Evolutionary conservation across 1,284 basidiomycete genomes (phyloP).

Genomic region (Sporisorium graminicola): DNA sequence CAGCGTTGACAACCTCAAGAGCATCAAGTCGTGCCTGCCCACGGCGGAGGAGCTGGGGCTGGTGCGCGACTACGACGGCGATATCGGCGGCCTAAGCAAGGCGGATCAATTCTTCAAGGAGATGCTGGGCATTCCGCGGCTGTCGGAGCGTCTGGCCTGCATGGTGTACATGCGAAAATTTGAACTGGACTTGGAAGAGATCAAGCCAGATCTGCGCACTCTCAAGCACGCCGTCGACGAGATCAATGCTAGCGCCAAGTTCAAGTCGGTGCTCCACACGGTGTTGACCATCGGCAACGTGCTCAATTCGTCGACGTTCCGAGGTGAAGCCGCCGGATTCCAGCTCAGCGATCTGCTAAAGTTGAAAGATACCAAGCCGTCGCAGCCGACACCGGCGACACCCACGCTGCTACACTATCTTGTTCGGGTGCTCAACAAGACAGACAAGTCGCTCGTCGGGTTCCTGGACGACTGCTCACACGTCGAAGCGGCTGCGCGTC

Average conservation of each 20-base stretch:
- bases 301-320: conserved; percentile 83
- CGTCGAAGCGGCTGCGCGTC: conserved; percentile 78
- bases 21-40: conserved; percentile 56
- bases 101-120: conserved; percentile 86
- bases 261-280: conserved; percentile 77
- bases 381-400: conserved; percentile 77
- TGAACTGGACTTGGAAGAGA: conserved; percentile 84
- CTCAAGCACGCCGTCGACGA: conserved; percentile 82
- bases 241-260: conserved; percentile 77
- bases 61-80: conserved; percentile 59
- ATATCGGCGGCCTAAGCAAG: conserved; percentile 71
- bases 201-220: conserved; percentile 83
- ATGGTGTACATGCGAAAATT: conserved; percentile 86
- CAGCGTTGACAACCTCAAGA: conserved; percentile 55
- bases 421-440: conserved; percentile 79
- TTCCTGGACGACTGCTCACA: conserved; percentile 86
- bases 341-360: conserved; percentile 83
- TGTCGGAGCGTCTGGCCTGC: conserved; percentile 79
- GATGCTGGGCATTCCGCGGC: conserved; percentile 83
- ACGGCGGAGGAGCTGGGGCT: conserved; percentile 60
- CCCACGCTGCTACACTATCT: conserved; percentile 89
- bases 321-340: conserved; percentile 86
- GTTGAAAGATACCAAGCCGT: conserved; percentile 86
- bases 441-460: conserved; percentile 77
- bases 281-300: conserved; percentile 84